Evolutionary conservation across 805 yeast species (phyloP).

Genomic region (Starmerella lactis-condensi): DNA sequence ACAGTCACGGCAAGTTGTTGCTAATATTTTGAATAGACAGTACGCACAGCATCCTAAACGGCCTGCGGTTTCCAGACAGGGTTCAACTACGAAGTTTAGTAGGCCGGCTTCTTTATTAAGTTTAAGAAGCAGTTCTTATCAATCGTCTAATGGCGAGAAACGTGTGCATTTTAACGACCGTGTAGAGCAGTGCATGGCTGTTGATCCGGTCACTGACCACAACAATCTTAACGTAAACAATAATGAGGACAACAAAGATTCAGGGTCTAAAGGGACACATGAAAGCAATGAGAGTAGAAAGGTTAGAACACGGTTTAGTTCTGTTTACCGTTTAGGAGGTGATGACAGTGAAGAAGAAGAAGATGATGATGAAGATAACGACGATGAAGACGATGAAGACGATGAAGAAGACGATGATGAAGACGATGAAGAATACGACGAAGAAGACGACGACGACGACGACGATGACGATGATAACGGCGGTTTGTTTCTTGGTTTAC

Average conservation of each 20-base stretch:
- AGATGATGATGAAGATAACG: conserved; percentile 1
- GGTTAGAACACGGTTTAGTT: conserved; percentile 20
- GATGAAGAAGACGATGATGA: conserved; percentile 14
- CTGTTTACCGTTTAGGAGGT: too few relatives aligned
- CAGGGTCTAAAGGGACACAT: conserved; percentile 16
- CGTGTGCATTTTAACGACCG: conserved; percentile 86
- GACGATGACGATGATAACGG: conserved; percentile 44
- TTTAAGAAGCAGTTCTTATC: conserved; percentile 4
- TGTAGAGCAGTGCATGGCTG: conserved; percentile 83
- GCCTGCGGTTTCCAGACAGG: conserved; percentile 4
- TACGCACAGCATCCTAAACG: conserved; percentile 9
- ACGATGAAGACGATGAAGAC: conserved; percentile 24
- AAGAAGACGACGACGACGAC: conserved; percentile 26
- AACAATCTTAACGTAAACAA: conserved; percentile 4
- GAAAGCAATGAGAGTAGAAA: conserved; percentile 28
- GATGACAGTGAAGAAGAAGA: too few relatives aligned
- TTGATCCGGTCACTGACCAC: conserved; percentile 24
- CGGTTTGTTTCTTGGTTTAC: conserved; percentile 46
- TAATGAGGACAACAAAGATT: neutral
- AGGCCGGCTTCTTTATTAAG: conserved; percentile 9
- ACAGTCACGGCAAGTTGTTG: conserved; percentile 18
- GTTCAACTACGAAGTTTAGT: conserved; percentile 1
- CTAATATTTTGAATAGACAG: conserved; percentile 21
- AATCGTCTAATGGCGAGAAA: conserved; percentile 25
- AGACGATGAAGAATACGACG: conserved; percentile 14